Evolutionary conservation across 1,284 basidiomycete genomes (phyloP), one percentile per base, ranked within the genome.

Genomic region (Apiotrichum veenhuisii): DNA sequence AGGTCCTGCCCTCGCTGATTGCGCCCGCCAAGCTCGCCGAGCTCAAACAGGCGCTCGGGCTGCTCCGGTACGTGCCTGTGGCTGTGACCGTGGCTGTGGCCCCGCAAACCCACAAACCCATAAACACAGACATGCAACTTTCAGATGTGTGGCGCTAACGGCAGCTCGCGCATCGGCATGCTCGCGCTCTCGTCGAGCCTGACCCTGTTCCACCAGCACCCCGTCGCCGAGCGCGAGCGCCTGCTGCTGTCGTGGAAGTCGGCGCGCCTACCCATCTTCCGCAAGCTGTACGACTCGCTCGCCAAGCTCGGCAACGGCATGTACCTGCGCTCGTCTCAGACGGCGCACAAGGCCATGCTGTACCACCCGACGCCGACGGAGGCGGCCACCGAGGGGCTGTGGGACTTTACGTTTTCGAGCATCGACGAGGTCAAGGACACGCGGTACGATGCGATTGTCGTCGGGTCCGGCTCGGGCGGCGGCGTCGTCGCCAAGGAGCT

Each of bases 391-490:
- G 42, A 43, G 27, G 41, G 25, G 18, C 46, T 47, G 47, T 52
- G 22, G 37, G 22, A 54, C 26, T 56, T 52, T 38, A 10, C 42
- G 42, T 58, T 59, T 26, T 5, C 38, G 8, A 34, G 18, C 20
- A 20, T 46, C 10, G 25, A 14, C 14, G 42, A 58, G 1, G 43
- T 50, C 23, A 37, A 53, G 25, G 22, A 38, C 1, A 22, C 45
- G 2, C 20, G 37, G 20, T 36, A 44, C 22, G 56, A 62, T 33
- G 60, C 59, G 22, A 53, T 62, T 43, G 61, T 81, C 54, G 66
- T 80, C 50, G 80, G 80, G 2, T 79, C 78, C 0, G 80, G 80
- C 9, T 72, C 77, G 0, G 80, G 79, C 10, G 80, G 78, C 18
- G 66, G 69, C 5, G 77, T 76, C 34, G 77, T 75, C 18, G 69